Conservation (phyloP, 148 eudicot genomes). For the Rhododendron kiyosumense region DNA sequence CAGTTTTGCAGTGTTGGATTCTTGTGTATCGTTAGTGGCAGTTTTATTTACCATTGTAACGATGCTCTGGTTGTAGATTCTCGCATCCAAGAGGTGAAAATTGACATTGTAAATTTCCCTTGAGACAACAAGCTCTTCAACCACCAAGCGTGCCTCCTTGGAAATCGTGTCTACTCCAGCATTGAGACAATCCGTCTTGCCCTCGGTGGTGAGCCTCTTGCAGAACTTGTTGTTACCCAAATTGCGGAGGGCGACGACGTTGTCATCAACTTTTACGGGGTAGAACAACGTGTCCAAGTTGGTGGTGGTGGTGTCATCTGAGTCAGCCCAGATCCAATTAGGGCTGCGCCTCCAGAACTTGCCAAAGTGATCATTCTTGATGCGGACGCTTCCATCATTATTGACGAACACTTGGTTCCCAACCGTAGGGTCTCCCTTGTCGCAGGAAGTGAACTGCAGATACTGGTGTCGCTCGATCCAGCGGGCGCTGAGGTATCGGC, state of each 20-base stretch:
- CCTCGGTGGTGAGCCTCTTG: not conserved
- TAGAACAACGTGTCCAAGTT: not conserved
- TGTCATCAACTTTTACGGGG: not conserved
- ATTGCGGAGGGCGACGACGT: slow-evolving; percentile 7
- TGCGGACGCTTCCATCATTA: slow-evolving; percentile 2
- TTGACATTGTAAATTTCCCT: not conserved
- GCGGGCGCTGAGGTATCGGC: not conserved
- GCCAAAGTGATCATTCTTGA: not conserved
- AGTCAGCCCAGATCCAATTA: slow-evolving; percentile 17
- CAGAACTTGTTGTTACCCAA: slow-evolving; percentile 7
- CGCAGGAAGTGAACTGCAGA: not conserved
- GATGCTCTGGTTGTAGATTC: not conserved
- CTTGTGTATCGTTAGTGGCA: not conserved
- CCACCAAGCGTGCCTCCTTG: not conserved
- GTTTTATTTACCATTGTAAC: not conserved
- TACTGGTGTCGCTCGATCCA: not conserved
- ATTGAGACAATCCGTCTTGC: not conserved
- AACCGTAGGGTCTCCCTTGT: not conserved
- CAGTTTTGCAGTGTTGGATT: not conserved
- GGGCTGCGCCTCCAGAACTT: slow-evolving; percentile 16
- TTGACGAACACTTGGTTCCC: slow-evolving; percentile 8
- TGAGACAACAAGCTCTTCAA: slow-evolving; percentile 3
- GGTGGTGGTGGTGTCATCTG: not conserved
- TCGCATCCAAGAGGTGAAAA: not conserved
- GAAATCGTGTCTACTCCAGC: not conserved